These are phyloP conservation scores for Trapa bicornis DNA, from an alignment of 345 rosid species.

Conservation along the genomic window DNA sequence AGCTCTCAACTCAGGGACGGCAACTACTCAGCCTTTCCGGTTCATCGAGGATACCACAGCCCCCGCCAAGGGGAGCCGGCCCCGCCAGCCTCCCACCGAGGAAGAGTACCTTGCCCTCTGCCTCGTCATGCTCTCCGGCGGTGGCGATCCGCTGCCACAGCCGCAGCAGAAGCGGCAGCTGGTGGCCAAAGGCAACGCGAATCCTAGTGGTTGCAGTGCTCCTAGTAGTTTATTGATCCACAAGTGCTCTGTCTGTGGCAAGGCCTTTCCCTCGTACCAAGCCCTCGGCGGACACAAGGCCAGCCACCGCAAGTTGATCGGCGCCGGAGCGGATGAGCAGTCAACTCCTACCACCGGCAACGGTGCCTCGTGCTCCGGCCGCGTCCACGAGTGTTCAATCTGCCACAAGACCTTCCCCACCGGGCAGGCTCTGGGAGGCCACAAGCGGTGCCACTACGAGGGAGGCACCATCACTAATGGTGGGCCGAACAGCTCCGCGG, in stretches of 20 bases:
- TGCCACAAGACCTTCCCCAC: slow-evolving; percentile 40
- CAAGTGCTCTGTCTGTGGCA: slow-evolving; percentile 18
- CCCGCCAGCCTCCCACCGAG: slow-evolving; percentile 22
- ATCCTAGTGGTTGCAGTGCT: neutral
- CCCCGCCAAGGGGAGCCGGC: slow-evolving; percentile 26
- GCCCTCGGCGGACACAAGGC: slow-evolving; percentile 24
- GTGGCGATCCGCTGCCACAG: slow-evolving; percentile 6
- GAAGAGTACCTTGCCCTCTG: slow-evolving; percentile 40
- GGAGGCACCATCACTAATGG: slow-evolving; percentile 9
- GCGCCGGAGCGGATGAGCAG: slow-evolving; percentile 4
- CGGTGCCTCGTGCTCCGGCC: slow-evolving; percentile 16
- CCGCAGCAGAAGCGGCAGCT: neutral
- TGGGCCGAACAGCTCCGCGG: slow-evolving; percentile 4
- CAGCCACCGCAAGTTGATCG: slow-evolving; percentile 13
- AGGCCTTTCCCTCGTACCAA: slow-evolving; percentile 17
- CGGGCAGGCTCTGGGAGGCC: slow-evolving; percentile 44
- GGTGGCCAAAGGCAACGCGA: neutral
- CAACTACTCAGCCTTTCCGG: slow-evolving; percentile 7
- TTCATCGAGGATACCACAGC: slow-evolving; percentile 12
- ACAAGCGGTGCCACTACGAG: slow-evolving; percentile 39
- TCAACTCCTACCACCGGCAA: slow-evolving; percentile 10
- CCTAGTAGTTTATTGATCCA: neutral
- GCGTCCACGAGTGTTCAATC: slow-evolving; percentile 36
- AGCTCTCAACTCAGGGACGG: slow-evolving; percentile 30
- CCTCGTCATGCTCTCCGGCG: slow-evolving; percentile 38